Evolutionary conservation across 2,329 filamentous ascomycete genomes (phyloP).

Genomic region (Fusarium sp.): DNA sequence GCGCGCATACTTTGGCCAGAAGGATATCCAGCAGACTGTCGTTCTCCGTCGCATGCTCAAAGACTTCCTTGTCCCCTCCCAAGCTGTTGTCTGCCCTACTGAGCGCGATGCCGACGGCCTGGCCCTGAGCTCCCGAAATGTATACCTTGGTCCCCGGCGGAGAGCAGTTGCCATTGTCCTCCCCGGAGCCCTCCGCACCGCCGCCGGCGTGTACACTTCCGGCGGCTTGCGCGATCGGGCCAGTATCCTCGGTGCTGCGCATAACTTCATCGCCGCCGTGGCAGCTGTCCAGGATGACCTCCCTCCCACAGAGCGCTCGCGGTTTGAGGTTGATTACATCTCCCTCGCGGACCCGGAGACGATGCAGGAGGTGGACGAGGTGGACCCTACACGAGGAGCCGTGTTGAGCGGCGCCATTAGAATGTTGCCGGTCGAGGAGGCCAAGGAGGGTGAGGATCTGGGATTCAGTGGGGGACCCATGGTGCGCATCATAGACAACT

Average conservation of each 20-base stretch:
- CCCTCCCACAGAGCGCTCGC: conserved; percentile 69
- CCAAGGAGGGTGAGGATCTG: conserved; percentile 77
- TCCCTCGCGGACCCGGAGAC: conserved; percentile 88
- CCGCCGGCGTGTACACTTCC: conserved; percentile 73
- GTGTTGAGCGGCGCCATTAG: conserved; percentile 92
- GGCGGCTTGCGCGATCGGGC: conserved; percentile 65
- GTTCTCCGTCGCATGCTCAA: conserved; percentile 87
- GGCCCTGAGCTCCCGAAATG: conserved; percentile 92
- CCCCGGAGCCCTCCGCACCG: conserved; percentile 74
- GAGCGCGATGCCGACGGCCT: conserved; percentile 83
- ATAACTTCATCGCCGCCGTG: conserved; percentile 66
- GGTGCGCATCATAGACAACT: conserved; percentile 94
- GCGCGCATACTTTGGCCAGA: conserved; percentile 92
- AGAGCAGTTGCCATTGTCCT: conserved; percentile 80
- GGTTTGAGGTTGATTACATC: conserved; percentile 91
- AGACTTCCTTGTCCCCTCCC: conserved; percentile 84
- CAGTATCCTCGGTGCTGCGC: conserved; percentile 79
- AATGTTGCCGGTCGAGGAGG: conserved; percentile 84
- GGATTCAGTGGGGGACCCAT: conserved; percentile 78
- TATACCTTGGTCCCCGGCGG: conserved; percentile 85
- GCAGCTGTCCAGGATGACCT: conserved; percentile 73
- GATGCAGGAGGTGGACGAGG: conserved; percentile 79
- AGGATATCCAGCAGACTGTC: conserved; percentile 96
- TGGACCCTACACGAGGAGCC: conserved; percentile 79
- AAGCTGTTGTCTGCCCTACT: conserved; percentile 81